These are phyloP conservation scores for Cystobasidiaceae sp. DNA, from an alignment of 1,284 basidiomycete species.

Conservation along the genomic window DNA sequence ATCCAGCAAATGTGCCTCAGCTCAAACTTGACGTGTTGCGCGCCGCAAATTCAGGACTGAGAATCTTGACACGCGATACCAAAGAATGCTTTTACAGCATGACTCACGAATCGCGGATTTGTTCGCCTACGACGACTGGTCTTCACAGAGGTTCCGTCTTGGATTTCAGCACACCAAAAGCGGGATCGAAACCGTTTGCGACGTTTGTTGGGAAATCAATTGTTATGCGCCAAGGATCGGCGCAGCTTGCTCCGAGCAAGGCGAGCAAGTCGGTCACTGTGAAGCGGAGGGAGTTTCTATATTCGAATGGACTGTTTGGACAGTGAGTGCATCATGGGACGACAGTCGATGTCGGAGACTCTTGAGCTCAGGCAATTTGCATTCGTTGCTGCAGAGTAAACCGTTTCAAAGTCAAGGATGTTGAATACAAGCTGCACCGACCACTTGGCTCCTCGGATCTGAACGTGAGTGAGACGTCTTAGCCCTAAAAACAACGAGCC, in stretches of 20 bases:
- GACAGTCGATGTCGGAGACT: too few relatives aligned
- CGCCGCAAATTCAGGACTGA: not conserved
- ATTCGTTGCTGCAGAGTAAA: not conserved
- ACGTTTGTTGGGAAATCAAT: not conserved
- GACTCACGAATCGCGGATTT: not conserved
- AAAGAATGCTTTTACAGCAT: slow-evolving; percentile 9
- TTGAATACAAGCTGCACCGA: not conserved
- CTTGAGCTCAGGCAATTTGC: not conserved
- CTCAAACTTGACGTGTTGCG: slow-evolving; percentile 2
- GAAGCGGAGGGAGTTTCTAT: slow-evolving; percentile 1
- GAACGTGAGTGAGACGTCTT: not conserved
- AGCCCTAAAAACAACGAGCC: too few relatives aligned
- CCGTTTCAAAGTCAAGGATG: not conserved
- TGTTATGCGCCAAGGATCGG: not conserved
- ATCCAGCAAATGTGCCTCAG: too few relatives aligned
- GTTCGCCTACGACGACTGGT: not conserved
- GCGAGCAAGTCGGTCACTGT: not conserved
- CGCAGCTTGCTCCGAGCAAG: not conserved
- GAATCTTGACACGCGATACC: not conserved
- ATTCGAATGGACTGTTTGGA: not conserved
- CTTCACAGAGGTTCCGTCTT: not conserved
- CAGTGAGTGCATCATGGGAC: not conserved
- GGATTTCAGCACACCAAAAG: not conserved
- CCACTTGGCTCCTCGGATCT: not conserved
- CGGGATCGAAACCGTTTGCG: not conserved